Evolutionary conservation across 352 stramenopile species (phyloP).

Genomic region (Pythium oligandrum): DNA sequence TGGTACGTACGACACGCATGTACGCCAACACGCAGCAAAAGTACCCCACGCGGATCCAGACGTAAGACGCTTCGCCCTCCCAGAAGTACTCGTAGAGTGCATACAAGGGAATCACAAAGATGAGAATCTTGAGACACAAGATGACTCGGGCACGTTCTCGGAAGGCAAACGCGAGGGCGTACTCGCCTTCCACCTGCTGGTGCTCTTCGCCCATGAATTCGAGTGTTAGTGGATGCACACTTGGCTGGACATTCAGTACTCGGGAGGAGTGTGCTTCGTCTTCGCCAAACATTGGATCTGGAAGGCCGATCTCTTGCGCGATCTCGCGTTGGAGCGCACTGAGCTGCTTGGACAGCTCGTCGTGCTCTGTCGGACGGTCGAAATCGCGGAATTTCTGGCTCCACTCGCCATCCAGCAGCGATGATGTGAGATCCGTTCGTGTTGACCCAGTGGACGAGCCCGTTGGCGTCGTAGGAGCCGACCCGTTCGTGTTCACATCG

Average conservation of each 20-base stretch:
- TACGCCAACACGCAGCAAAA: constrained; percentile 71
- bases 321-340: constrained; percentile 62
- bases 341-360: constrained; percentile 76
- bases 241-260: constrained; percentile 56
- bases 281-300: constrained; percentile 57
- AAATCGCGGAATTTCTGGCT: constrained; percentile 81
- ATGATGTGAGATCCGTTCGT: constrained; percentile 37
- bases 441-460: constrained; percentile 1
- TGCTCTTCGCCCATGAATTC: constrained; percentile 86
- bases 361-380: constrained; percentile 66
- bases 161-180: constrained; percentile 67
- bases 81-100: constrained; percentile 64
- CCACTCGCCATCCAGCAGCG: constrained; percentile 67
- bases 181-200: constrained; percentile 68
- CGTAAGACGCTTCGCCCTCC: constrained; percentile 55
- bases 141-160: constrained; percentile 64
- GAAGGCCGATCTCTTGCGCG: constrained; percentile 65
- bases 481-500: constrained; percentile 5
- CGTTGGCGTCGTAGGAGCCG: background rate
- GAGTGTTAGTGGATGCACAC: constrained; percentile 68
- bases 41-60: constrained; percentile 57
- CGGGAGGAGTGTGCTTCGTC: constrained; percentile 62
- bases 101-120: constrained; percentile 68
- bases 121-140: constrained; percentile 64
- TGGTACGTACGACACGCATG: constrained; percentile 60